phyloP scores from a whole-genome alignment of 306 rosid genomes.

The Castanea sativa region DNA sequence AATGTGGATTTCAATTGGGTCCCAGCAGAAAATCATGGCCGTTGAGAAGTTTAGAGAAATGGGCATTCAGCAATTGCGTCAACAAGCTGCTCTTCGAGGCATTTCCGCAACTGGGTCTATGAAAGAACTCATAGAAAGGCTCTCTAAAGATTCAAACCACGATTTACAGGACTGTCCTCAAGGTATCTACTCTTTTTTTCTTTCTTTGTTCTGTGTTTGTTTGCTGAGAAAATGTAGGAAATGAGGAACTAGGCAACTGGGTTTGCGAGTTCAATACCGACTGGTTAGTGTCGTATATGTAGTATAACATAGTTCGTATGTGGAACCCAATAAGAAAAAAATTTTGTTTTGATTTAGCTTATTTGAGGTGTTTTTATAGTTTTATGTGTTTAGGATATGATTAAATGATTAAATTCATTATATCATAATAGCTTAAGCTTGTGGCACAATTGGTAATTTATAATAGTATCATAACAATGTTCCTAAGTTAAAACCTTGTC shows the following conservation, averaged over 20 bases:
- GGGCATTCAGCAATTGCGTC: constrained; percentile 36
- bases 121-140: constrained; percentile 45
- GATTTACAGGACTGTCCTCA: constrained; percentile 14
- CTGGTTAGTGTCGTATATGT: background rate
- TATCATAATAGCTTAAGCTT: no score
- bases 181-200: constrained; percentile 16
- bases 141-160: constrained; percentile 27
- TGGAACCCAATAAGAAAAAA: background rate
- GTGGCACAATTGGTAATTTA: no score
- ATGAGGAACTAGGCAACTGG: background rate
- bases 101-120: constrained; percentile 34
- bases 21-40: constrained; percentile 30
- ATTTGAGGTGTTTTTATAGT: background rate
- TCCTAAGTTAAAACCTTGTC: no score
- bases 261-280: background rate
- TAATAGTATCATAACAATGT: no score
- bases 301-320: background rate
- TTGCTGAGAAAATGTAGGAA: constrained; percentile 1
- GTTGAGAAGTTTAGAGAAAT: constrained; percentile 37
- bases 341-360: background rate
- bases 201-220: background rate
- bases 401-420: no score
- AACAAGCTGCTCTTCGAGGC: constrained; percentile 43
- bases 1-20: constrained; percentile 24
- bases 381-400: background rate